Base-by-base conservation (phyloP, 768 basidiomycete genomes). In the Termitomyces sp. region DNA sequence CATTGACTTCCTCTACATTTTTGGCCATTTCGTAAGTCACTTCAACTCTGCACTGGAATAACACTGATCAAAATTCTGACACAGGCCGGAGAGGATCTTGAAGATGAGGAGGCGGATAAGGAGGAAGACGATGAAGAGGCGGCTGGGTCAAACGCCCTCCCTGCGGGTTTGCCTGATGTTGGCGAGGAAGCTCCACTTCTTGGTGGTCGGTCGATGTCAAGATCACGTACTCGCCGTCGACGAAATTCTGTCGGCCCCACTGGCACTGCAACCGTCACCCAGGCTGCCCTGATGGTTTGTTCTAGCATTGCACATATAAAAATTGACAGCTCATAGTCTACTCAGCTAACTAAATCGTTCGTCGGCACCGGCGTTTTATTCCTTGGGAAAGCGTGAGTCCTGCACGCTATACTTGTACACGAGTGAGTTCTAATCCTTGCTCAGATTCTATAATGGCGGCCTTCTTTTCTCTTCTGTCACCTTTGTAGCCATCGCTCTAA, bases 331-430 rank as follows among this genome's bases (percentile, higher is more conserved):
- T 62, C 51, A 61, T 51, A 52, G 55, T 61, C 58, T 45, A 62
- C 43, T 11, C 66, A 96, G 93, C 75, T 98, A 58, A 76, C 97
- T 61, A 98, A 98, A 75, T 86, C 91, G 1, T 98, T 98, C 68
- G 87, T 98, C 51, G 96, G 96, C 25, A 98, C 96, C 14, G 96
- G 96, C 15, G 90, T 99, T 10, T 73, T 99, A 40, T 98, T 99
- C 78, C 83, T 99, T 32, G 97, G 94, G 56, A 96, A 93, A 77
- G 97, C 88, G 90, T 94, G 73, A 68, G 91, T 76, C 2, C 12
- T 42, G 40, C 29, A 17, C 4, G 31, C 36, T 7, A 31, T 37
- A 29, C 15, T 17, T 36, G 6, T 4, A 17, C 5, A 17, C 15
- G 29, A 55, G 11, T 38, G 25, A 31, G 15, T 14, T 20, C 15